Percentiles rank a stretch among this genome's conserved stretches.
phyloP scores from a whole-genome alignment of 1,284 basidiomycete species.

The Boletus mariae region DNA sequence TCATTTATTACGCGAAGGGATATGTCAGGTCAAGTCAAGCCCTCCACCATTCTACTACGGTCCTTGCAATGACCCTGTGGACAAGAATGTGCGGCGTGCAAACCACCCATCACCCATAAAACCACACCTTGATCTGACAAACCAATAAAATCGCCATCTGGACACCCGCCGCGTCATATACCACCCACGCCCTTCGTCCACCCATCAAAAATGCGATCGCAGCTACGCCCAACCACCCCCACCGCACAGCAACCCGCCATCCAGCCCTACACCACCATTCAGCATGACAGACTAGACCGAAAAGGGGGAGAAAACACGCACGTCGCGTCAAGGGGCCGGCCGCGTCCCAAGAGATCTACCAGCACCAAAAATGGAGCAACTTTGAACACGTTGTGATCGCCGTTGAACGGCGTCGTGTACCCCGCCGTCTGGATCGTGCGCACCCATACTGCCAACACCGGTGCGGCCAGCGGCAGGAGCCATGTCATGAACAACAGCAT shows the following conservation, averaged over 20 bases:
- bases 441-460: conserved; percentile 87
- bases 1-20: neutral
- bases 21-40: neutral
- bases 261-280: conserved; percentile 35
- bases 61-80: neutral
- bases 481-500: conserved; percentile 78
- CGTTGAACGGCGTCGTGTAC: conserved; percentile 67
- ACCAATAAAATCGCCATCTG: conserved; percentile 18
- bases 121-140: conserved; percentile 11
- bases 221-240: conserved; percentile 50
- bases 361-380: conserved; percentile 65
- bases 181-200: conserved; percentile 54
- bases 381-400: conserved; percentile 72
- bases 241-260: conserved; percentile 39
- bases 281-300: neutral
- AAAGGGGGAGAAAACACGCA: conserved; percentile 29
- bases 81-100: neutral
- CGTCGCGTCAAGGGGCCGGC: conserved; percentile 38
- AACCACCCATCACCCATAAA: conserved; percentile 5
- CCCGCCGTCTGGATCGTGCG: conserved; percentile 78
- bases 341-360: conserved; percentile 58
- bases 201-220: conserved; percentile 55
- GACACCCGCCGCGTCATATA: conserved; percentile 50
- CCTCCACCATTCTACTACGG: neutral
- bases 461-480: conserved; percentile 77